A percentile compares a stretch with the other conserved stretches of the same genome.
phyloP scores from a whole-genome alignment of 1,284 basidiomycete species.

The Ganoderma resinaceum region DNA sequence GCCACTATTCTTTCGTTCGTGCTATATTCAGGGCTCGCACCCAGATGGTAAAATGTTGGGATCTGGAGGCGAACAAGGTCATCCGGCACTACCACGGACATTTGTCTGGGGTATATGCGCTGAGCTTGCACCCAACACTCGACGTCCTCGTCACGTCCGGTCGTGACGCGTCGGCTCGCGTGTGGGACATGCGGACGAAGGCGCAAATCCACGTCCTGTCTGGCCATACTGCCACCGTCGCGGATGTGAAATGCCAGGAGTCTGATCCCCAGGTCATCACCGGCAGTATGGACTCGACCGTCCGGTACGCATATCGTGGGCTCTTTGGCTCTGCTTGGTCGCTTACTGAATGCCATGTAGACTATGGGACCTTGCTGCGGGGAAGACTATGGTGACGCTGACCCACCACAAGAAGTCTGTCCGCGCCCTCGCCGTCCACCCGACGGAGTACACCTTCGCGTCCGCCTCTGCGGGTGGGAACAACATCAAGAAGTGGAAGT shows the following conservation, averaged over 20 bases:
- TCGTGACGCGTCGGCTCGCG: conserved; percentile 93
- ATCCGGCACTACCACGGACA: conserved; percentile 99
- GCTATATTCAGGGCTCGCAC: not conserved
- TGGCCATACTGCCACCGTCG: conserved; percentile 94
- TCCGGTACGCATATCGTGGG: conserved; percentile 63
- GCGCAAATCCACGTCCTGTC: conserved; percentile 93
- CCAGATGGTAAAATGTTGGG: conserved; percentile 99
- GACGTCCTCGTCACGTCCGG: conserved; percentile 96
- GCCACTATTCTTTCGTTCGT: not conserved
- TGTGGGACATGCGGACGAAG: conserved; percentile 99
- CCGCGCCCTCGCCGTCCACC: conserved; percentile 91
- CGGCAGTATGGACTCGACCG: conserved; percentile 97
- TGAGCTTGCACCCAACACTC: conserved; percentile 93
- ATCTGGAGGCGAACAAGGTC: conserved; percentile 98
- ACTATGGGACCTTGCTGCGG: conserved; percentile 98
- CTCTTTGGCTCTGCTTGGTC: not conserved
- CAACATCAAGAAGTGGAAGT: conserved; percentile 99
- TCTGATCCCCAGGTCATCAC: conserved; percentile 98
- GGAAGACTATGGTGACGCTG: conserved; percentile 93
- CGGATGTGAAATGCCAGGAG: conserved; percentile 94
- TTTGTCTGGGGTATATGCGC: conserved; percentile 93
- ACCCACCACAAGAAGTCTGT: conserved; percentile 99
- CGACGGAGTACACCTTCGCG: conserved; percentile 96
- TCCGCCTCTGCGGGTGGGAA: conserved; percentile 95
- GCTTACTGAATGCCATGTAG: conserved; percentile 45